phyloP scores from a whole-genome alignment of 208 protist species.

The Trypanosomatidae sp. region DNA sequence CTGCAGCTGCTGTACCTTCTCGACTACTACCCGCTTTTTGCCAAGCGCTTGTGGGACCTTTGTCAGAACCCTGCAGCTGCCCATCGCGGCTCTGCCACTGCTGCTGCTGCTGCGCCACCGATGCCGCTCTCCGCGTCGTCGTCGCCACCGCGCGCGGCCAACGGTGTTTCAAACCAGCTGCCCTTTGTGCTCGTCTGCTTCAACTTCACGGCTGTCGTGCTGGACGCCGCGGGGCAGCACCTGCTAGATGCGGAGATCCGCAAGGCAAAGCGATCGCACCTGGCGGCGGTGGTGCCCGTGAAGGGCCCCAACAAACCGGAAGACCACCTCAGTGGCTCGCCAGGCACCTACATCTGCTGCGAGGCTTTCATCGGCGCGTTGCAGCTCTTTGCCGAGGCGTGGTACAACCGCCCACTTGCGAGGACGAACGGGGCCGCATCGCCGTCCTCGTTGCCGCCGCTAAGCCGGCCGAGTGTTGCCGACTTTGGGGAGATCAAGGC shows the following conservation, averaged over 20 bases:
- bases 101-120: too few species aligned
- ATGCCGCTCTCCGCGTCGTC: too few species aligned
- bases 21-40: slow-evolving; percentile 62
- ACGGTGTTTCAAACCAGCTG: slow-evolving; percentile 31
- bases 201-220: slow-evolving; percentile 62
- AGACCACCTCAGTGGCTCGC: slow-evolving; percentile 4
- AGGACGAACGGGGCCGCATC: not conserved
- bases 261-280: too few species aligned
- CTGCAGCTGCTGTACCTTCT: slow-evolving; percentile 70
- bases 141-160: not conserved
- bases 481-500: slow-evolving; percentile 27
- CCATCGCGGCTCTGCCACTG: not conserved
- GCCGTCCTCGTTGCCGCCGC: slow-evolving; percentile 1
- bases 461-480: slow-evolving; percentile 21
- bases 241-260: slow-evolving; percentile 23
- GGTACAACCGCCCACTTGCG: not conserved
- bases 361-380: slow-evolving; percentile 24
- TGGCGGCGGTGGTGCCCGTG: not conserved
- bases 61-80: slow-evolving; percentile 30
- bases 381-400: slow-evolving; percentile 26
- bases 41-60: slow-evolving; percentile 46
- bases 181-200: slow-evolving; percentile 82
- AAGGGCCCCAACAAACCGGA: not conserved
- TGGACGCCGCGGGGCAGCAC: slow-evolving; percentile 41
- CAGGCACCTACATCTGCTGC: slow-evolving; percentile 28